Evolutionary conservation across 2,329 filamentous ascomycete genomes (phyloP), one percentile per base, ranked within the genome.

Genomic region (Microdochium bolleyi): DNA sequence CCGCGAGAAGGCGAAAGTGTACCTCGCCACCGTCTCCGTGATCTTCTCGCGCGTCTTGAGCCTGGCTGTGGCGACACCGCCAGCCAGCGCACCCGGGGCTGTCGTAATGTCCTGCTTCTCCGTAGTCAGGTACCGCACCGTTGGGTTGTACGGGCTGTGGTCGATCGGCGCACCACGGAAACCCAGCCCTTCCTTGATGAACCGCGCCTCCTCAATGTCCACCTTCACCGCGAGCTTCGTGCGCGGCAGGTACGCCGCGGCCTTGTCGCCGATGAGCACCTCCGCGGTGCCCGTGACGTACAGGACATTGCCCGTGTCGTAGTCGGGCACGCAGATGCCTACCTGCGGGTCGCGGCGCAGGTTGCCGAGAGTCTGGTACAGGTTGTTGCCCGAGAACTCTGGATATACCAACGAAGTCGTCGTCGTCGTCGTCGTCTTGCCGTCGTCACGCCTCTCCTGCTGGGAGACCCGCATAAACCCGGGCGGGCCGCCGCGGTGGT

Each of bases 361-460:
- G 62, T 95, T 95, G 1, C 90, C 90, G 0, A 95, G 76, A 0
- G 87, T 89, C 66, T 95, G 89, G 61, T 95, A 95, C 0, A 94
- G 71, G 16, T 88, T 75, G 66, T 95, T 95, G 8, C 90, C 90
- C 1, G 87, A 91, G 65, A 87, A 95, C 64, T 95, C 90, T 0
- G 90, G 90, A 67, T 89, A 95, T 2, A 86, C 74, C 14, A 95
- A 67, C 2, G 80, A 74, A 1, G 73, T 59, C 0, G 56, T 58
- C 3, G 51, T 57, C 58, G 24, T 32, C 7, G 37, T 7, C 16
- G 4, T 22, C 5, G 7, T 16, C 5, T 11, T 11, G 37, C 37
- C 37, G 44, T 8, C 37, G 49, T 66, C 62, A 3, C 60, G 71
- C 2, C 66, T 67, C 24, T 73, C 68, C 53, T 87, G 84, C 21